These are phyloP conservation scores for Pelargonium fulgidum DNA, from an alignment of 441 rosid species.

Conservation along the genomic window DNA sequence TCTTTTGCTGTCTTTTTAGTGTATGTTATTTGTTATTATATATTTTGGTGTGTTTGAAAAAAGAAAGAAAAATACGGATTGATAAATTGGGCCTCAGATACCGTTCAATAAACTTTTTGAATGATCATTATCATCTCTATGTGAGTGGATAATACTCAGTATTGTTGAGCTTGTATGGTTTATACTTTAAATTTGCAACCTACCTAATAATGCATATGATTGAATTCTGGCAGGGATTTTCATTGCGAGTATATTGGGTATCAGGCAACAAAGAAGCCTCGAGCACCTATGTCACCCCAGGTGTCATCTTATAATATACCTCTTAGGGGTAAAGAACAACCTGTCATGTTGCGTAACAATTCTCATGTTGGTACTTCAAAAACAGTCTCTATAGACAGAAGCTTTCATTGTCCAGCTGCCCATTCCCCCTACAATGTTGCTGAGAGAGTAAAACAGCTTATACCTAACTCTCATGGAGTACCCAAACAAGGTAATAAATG, in stretches of 20 bases:
- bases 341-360: slow-evolving; percentile 26
- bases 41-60: too few relatives aligned
- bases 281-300: slow-evolving; percentile 23
- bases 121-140: too few relatives aligned
- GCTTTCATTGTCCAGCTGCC: slow-evolving; percentile 11
- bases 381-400: slow-evolving; percentile 33
- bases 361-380: slow-evolving; percentile 25
- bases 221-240: slow-evolving; percentile 53
- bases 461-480: too few relatives aligned
- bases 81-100: too few relatives aligned
- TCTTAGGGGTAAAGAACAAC: slow-evolving; percentile 21
- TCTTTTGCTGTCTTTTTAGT: too few relatives aligned
- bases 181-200: background rate
- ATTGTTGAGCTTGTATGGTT: background rate
- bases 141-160: too few relatives aligned
- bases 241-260: slow-evolving; percentile 84
- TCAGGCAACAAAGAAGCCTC: slow-evolving; percentile 45
- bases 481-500: slow-evolving; percentile 29
- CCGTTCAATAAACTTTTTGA: too few relatives aligned
- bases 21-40: too few relatives aligned
- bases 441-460: background rate
- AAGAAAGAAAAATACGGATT: too few relatives aligned
- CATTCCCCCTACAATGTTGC: too few relatives aligned
- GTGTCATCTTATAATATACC: slow-evolving; percentile 12
- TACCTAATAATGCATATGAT: slow-evolving; percentile 14